Evolutionary conservation across 2,329 filamentous ascomycete species (phyloP).

Genomic region (Blumeria graminis): DNA sequence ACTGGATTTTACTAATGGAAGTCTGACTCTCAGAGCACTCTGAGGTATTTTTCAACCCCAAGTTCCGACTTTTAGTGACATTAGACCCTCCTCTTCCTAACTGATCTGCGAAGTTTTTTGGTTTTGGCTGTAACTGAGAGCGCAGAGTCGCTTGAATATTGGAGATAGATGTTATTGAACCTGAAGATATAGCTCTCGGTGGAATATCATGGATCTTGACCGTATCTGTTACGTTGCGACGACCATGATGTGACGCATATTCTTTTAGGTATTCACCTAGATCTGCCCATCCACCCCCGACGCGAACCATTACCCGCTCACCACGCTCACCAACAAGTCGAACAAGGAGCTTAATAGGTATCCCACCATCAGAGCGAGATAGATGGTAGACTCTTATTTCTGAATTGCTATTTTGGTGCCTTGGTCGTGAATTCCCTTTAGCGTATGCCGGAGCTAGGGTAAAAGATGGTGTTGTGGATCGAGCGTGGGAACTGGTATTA

Average conservation of each 20-base stretch:
- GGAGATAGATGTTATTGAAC: slow-evolving; percentile 5
- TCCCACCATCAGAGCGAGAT: slow-evolving; percentile 56
- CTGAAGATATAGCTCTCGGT: slow-evolving; percentile 14
- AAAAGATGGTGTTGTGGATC: slow-evolving; percentile 40
- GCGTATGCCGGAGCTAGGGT: slow-evolving; percentile 37
- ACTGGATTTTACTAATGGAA: slow-evolving; percentile 3
- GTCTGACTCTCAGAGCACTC: not conserved
- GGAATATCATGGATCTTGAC: slow-evolving; percentile 33
- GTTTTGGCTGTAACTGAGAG: slow-evolving; percentile 18
- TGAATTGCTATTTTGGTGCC: slow-evolving; percentile 28
- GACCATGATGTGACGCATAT: slow-evolving; percentile 77
- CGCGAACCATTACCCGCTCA: slow-evolving; percentile 90
- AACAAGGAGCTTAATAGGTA: slow-evolving; percentile 86
- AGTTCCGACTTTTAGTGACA: slow-evolving; percentile 12
- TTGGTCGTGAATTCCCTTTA: slow-evolving; percentile 21
- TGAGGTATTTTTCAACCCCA: not conserved
- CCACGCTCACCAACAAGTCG: slow-evolving; percentile 73
- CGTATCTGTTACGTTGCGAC: slow-evolving; percentile 30
- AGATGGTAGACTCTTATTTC: slow-evolving; percentile 88
- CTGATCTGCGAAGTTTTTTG: slow-evolving; percentile 10
- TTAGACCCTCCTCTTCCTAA: slow-evolving; percentile 11
- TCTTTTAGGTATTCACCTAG: slow-evolving; percentile 84
- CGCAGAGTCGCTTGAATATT: slow-evolving; percentile 10
- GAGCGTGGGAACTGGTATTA: slow-evolving; percentile 12
- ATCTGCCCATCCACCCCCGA: slow-evolving; percentile 96